phyloP scores from a whole-genome alignment of 768 basidiomycete species.

The Lactarius psammicola region DNA sequence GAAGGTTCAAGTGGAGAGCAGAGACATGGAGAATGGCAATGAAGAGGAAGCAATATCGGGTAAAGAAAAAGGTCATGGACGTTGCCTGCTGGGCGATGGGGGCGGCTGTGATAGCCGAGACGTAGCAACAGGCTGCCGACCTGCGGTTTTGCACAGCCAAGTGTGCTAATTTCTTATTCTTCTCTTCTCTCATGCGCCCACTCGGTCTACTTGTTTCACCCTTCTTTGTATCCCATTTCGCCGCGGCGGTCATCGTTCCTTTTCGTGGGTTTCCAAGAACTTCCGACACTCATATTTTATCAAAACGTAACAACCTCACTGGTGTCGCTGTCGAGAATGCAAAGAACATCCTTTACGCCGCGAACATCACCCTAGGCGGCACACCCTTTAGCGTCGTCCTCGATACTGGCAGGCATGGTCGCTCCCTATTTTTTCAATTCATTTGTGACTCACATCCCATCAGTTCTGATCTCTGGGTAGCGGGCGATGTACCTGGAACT shows the following conservation, averaged over 20 bases:
- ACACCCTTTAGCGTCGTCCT: conserved; percentile 56
- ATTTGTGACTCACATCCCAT: conserved; percentile 13
- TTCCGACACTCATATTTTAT: not conserved
- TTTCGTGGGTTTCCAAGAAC: not conserved
- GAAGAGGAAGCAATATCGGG: not conserved
- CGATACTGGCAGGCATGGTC: conserved; percentile 70
- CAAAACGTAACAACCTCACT: conserved; percentile 18
- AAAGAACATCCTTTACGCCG: conserved; percentile 70
- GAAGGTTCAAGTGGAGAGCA: conserved; percentile 14
- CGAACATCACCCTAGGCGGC: conserved; percentile 68
- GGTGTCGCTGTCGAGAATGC: conserved; percentile 55
- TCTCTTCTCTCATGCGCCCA: conserved; percentile 13
- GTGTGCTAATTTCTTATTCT: not conserved
- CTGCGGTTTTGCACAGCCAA: not conserved
- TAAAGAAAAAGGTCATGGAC: not conserved
- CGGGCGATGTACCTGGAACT: conserved; percentile 46
- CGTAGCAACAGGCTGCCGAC: not conserved
- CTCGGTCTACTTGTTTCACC: conserved; percentile 7
- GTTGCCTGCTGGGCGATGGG: not conserved
- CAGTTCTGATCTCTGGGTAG: conserved; percentile 79
- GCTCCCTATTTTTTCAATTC: not conserved
- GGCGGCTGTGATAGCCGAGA: not conserved
- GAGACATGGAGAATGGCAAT: not conserved
- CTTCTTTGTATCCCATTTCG: conserved; percentile 13
- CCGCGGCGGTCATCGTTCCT: conserved; percentile 20